These are phyloP conservation scores for Aspergillus eucalypticola DNA, from an alignment of 2,329 filamentous ascomycete species.

Conservation along the genomic window DNA sequence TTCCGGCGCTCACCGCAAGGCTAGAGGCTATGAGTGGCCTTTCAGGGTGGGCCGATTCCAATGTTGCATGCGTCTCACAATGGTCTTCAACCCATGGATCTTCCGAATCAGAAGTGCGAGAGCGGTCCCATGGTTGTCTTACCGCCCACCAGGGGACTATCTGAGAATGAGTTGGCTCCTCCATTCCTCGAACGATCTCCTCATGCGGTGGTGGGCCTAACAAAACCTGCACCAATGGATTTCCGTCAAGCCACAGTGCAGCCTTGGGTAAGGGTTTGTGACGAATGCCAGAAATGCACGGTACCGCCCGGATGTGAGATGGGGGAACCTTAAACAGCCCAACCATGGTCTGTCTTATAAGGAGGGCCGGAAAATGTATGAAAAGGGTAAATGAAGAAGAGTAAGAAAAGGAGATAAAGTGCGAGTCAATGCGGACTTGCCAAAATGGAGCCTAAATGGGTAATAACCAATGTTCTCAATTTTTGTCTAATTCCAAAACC, in stretches of 20 bases:
- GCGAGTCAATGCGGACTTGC: neutral
- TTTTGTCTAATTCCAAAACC: neutral
- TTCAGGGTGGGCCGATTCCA: neutral
- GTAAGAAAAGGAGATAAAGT: neutral
- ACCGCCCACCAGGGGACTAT: neutral
- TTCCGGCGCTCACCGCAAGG: neutral
- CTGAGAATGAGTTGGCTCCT: neutral
- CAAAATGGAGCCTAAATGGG: neutral
- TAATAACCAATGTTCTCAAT: slow-evolving; percentile 1
- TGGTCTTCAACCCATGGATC: slow-evolving; percentile 2
- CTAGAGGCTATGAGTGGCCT: neutral
- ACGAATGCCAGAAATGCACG: slow-evolving; percentile 1
- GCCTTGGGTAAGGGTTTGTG: neutral
- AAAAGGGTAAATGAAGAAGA: neutral
- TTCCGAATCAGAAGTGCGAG: neutral
- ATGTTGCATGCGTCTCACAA: slow-evolving; percentile 1
- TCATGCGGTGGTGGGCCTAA: neutral
- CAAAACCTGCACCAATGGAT: neutral
- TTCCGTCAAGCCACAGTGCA: neutral
- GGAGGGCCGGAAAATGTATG: neutral
- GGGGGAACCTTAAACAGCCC: neutral
- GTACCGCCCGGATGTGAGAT: slow-evolving; percentile 6
- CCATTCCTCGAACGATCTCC: neutral
- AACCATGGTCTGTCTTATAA: slow-evolving; percentile 7
- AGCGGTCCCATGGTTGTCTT: neutral